A percentile compares a stretch with the other conserved stretches of the same genome.
Conservation (phyloP, 345 rosid species). For the Salix viminalis region DNA sequence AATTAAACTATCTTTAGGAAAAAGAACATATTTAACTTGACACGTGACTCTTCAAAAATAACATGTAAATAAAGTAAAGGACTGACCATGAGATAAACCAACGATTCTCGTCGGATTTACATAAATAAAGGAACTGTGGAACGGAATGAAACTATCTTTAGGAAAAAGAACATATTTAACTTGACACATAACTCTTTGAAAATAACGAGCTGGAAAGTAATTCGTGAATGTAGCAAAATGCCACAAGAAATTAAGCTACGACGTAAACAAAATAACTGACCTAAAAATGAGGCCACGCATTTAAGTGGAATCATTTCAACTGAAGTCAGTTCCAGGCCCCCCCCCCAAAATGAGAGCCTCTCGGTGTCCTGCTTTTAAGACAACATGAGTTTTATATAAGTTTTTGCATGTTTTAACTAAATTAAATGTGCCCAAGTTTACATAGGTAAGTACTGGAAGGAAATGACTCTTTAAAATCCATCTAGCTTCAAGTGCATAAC, state of each 20-base stretch:
- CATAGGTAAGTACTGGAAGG: slow-evolving; percentile 64
- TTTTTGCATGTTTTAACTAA: slow-evolving; percentile 56
- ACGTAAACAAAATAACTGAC: slow-evolving; percentile 91
- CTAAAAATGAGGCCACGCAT: slow-evolving; percentile 99
- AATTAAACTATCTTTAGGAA: slow-evolving; percentile 21
- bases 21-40: slow-evolving; percentile 32
- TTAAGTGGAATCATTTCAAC: slow-evolving; percentile 97
- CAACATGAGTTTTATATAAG: slow-evolving; percentile 93
- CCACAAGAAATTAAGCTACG: slow-evolving; percentile 52
- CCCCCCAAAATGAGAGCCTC: slow-evolving; percentile 98
- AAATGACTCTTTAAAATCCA: slow-evolving; percentile 45
- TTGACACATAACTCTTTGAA: slow-evolving; percentile 30
- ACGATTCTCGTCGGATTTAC: slow-evolving; percentile 13
- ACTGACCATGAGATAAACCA: slow-evolving; percentile 16
- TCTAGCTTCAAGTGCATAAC: slow-evolving; percentile 42
- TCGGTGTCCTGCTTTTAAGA: slow-evolving; percentile 96
- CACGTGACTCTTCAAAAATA: slow-evolving; percentile 28
- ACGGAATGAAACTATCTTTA: slow-evolving; percentile 21
- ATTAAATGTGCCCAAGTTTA: slow-evolving; percentile 61
- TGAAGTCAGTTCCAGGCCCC: slow-evolving; percentile 93
- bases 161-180: slow-evolving; percentile 29
- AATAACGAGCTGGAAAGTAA: slow-evolving; percentile 45
- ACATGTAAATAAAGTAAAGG: slow-evolving; percentile 6
- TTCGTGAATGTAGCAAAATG: slow-evolving; percentile 54
- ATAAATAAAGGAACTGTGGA: slow-evolving; percentile 28